Conservation (phyloP, 148 eudicot species). For the Persicaria tinctoria region DNA sequence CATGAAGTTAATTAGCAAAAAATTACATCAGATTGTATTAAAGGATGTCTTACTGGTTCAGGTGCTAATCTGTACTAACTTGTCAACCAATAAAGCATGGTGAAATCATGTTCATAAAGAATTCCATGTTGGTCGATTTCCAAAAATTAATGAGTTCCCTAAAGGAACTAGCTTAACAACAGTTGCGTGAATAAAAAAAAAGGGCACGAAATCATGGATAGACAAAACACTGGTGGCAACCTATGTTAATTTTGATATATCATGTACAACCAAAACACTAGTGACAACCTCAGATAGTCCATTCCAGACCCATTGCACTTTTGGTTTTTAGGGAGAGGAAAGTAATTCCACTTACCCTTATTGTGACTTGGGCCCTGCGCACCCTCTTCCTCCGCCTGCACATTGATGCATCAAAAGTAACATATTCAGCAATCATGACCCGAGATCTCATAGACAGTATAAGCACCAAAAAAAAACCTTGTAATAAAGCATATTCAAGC, state of each 20-base stretch:
- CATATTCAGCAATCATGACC: neutral
- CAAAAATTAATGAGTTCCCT: neutral
- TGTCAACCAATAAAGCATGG: neutral
- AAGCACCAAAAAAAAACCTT: neutral
- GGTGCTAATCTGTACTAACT: neutral
- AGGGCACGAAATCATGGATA: too few relatives aligned
- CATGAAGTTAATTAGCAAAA: neutral
- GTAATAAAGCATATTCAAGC: neutral
- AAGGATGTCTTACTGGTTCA: neutral
- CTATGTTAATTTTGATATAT: neutral
- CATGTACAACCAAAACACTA: neutral
- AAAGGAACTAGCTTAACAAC: neutral
- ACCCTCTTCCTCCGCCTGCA: slow-evolving; percentile 1
- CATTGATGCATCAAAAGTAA: neutral
- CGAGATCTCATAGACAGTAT: neutral
- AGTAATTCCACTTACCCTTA: neutral
- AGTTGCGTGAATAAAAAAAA: neutral
- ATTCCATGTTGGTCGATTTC: neutral
- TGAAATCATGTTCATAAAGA: neutral
- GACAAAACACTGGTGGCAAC: too few relatives aligned
- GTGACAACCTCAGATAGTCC: neutral
- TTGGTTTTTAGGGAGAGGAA: neutral
- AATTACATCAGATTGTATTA: neutral
- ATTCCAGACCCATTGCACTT: neutral
- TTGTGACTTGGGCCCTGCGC: neutral